A percentile compares a stretch with the other conserved stretches of the same genome.
Evolutionary conservation across 768 basidiomycete species (phyloP).

Genomic region (Naganishia randhawae): DNA sequence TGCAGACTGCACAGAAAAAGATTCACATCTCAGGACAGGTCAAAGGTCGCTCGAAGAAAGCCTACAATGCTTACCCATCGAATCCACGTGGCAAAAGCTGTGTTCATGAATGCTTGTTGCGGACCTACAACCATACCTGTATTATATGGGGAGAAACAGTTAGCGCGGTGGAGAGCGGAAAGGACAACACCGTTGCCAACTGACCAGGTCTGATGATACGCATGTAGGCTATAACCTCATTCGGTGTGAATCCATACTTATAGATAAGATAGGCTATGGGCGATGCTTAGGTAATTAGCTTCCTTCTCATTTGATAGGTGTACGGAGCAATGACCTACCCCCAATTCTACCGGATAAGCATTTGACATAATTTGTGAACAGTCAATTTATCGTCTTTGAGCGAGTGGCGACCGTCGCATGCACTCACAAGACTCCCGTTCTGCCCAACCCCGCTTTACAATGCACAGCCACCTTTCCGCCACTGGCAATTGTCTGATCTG

Average conservation of each 20-base stretch:
- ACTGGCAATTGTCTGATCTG: conserved; percentile 69
- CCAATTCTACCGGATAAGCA: conserved; percentile 58
- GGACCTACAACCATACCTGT: conserved; percentile 49
- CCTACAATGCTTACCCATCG: conserved; percentile 1
- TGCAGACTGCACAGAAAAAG: neutral
- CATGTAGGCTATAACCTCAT: conserved; percentile 97
- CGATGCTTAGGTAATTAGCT: neutral
- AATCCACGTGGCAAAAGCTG: conserved; percentile 15
- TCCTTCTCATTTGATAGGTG: neutral
- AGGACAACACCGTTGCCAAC: neutral
- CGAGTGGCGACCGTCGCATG: neutral
- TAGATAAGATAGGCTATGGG: conserved; percentile 82
- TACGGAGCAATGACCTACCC: conserved; percentile 36
- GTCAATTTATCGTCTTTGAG: neutral
- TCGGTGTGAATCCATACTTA: conserved; percentile 96
- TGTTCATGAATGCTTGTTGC: conserved; percentile 37
- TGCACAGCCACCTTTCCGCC: conserved; percentile 85
- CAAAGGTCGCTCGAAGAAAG: neutral
- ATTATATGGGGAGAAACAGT: neutral
- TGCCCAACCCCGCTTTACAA: conserved; percentile 75
- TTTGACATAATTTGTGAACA: too few relatives aligned
- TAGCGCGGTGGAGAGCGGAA: neutral
- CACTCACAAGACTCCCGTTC: conserved; percentile 75
- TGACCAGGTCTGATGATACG: conserved; percentile 85
- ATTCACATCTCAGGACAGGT: neutral